Base-by-base conservation (phyloP, 345 rosid genomes). In the Combretum micranthum region DNA sequence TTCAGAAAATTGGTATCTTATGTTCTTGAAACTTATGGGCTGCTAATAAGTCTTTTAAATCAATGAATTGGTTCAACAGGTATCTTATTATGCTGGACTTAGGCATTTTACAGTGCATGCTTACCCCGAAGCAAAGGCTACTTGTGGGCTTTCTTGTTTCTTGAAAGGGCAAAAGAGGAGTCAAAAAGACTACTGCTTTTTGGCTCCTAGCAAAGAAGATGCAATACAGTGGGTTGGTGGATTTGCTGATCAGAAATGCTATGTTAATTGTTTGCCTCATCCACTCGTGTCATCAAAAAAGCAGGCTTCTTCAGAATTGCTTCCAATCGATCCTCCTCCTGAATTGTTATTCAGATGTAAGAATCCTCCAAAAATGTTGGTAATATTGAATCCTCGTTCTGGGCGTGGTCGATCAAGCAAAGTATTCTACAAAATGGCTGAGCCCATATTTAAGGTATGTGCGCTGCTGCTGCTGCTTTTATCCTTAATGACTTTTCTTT, bases 221-320 rank as follows among this genome's bases (percentile, higher is more conserved):
- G 97, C 97, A 45, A 80, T 89, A 72, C 91, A 85, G 53, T 93
- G 97, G 99, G 99, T 93, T 47, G 99, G 97, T 63, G 88, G 85
- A 55, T 93, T 93, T 74, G 99, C 87, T 17, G 97, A 93, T 78
- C 97, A 83, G 64, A 96, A 93, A 43, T 93, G 95, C 60, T 93
- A 80, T 62, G 77, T 89, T 53, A 89, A 93, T 74, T 87, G 85
- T 68, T 77, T 93, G 78, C 96, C 97, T 42, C 96, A 87, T 65
- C 97, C 99, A 43, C 60, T 90, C 76, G 80, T 72, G 69, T 87
- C 90, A 62, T 87, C 95, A 23, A 93, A 90, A 76, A 90, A 93
- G 74, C 90, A 87, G 69, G 83, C 88, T 65, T 89, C 97, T 7
- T 82, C 96, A 54, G 96, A 85, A 63, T 70, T 85, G 62, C 75